Evolutionary conservation across 1,139 yeast genomes (phyloP).

Genomic region (Oligophagozyma castellii): DNA sequence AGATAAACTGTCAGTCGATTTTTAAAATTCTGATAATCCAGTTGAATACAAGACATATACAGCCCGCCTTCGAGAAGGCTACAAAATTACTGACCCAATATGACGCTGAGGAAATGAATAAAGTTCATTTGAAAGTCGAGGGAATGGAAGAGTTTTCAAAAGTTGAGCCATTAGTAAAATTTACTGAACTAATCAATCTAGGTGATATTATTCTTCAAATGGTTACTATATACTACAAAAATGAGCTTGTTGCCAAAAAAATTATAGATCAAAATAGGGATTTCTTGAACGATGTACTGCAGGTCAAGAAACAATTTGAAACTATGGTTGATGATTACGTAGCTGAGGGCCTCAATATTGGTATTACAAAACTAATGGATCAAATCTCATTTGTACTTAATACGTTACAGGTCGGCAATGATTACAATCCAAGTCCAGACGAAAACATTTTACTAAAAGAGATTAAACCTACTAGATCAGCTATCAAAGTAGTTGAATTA

Average conservation of each 20-base stretch:
- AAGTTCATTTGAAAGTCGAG: constrained; percentile 10
- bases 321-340: constrained; percentile 73
- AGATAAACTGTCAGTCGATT: constrained; percentile 35
- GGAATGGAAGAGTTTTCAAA: constrained; percentile 16
- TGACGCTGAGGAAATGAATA: constrained; percentile 42
- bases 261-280: constrained; percentile 60
- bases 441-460: constrained; percentile 9
- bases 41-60: constrained; percentile 60
- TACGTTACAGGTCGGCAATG: constrained; percentile 40
- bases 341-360: constrained; percentile 83
- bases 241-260: constrained; percentile 54
- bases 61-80: constrained; percentile 75
- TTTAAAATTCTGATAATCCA: constrained; percentile 53
- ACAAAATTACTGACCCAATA: constrained; percentile 54
- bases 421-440: constrained; percentile 31
- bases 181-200: constrained; percentile 80
- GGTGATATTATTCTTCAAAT: constrained; percentile 90
- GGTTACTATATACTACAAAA: constrained; percentile 82
- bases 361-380: constrained; percentile 74
- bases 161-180: constrained; percentile 74
- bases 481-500: constrained; percentile 44
- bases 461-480: constrained; percentile 64
- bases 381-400: constrained; percentile 49
- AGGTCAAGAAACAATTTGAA: constrained; percentile 70
- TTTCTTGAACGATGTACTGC: constrained; percentile 66